Evolutionary conservation across 306 rosid species (phyloP), one percentile per base, ranked within the genome.

Genomic region (Rubus idaeus): DNA sequence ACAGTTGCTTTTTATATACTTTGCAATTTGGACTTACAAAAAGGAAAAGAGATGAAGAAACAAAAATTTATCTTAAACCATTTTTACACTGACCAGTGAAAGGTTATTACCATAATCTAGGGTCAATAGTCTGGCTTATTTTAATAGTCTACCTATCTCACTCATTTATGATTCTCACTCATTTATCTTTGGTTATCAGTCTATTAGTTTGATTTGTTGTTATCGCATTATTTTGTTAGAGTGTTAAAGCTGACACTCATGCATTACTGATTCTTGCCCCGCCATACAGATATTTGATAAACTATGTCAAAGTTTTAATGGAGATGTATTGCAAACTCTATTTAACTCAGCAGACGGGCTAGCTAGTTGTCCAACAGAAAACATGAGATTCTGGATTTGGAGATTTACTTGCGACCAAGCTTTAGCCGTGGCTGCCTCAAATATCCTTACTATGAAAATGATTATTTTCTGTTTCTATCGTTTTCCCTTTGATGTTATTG

Each of bases 281-380:
- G 74, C 75, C 69, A 75, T 89, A 76, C 93, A 95, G 99, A 95
- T 95, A 88, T 95, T 95, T 88, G 99, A 95, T 88, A 95, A 90
- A 87, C 82, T 95, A 68, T 92, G 97, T 78, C 99, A 92, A 89
- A 92, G 87, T 89, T 92, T 95, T 81, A 90, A 86, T 77, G 92
- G 91, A 80, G 99, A 95, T 80, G 97, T 95, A 49, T 76, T 95
- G 89, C 96, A 90, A 88, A 90, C 97, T 47, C 83, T 93, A 64
- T 95, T 95, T 86, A 90, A 92, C 75, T 85, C 99, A 17, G 95
- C 97, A 14, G 97, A 95, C 56, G 93, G 92, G 67, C 97, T 95
- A 84, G 97, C 97, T 68, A 89, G 68, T 83, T 89, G 92, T 44
- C 82, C 93, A 13, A 83, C 87, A 17, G 99, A 90, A 78, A 89